Evolutionary conservation across 495 filamentous ascomycete genomes (phyloP).

Genomic region (Cenococcum geophilum): DNA sequence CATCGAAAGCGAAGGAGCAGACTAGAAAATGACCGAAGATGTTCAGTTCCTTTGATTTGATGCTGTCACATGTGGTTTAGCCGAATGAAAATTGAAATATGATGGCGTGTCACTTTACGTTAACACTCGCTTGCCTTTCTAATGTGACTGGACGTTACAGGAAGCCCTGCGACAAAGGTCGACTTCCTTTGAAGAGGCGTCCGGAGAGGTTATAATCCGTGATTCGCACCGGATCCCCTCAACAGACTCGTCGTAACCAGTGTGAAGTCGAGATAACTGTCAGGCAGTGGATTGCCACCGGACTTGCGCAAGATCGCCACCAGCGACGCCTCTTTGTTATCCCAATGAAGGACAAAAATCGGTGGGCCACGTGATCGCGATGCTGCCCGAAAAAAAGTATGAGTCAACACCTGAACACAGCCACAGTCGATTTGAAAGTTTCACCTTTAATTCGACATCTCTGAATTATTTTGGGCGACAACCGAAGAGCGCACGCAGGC

Average conservation of each 20-base stretch:
- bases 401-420: background rate
- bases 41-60: background rate
- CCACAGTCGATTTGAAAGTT: background rate
- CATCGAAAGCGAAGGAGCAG: background rate
- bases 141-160: background rate
- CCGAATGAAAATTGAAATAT: background rate
- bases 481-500: constrained; percentile 12
- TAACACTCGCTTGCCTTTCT: background rate
- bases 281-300: background rate
- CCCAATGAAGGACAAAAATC: background rate
- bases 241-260: background rate
- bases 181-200: background rate
- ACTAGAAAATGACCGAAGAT: background rate
- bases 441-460: constrained; percentile 7
- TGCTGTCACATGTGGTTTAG: background rate
- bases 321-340: background rate
- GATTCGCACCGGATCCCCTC: background rate
- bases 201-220: background rate
- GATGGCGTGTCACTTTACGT: background rate
- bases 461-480: constrained; percentile 4
- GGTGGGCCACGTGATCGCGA: background rate
- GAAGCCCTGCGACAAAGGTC: background rate
- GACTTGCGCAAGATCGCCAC: constrained; percentile 5
- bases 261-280: background rate
- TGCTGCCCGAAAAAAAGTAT: background rate